Evolutionary conservation across 2,329 filamentous ascomycete species (phyloP), one percentile per base, ranked within the genome.

Genomic region (Phialophora expanda): DNA sequence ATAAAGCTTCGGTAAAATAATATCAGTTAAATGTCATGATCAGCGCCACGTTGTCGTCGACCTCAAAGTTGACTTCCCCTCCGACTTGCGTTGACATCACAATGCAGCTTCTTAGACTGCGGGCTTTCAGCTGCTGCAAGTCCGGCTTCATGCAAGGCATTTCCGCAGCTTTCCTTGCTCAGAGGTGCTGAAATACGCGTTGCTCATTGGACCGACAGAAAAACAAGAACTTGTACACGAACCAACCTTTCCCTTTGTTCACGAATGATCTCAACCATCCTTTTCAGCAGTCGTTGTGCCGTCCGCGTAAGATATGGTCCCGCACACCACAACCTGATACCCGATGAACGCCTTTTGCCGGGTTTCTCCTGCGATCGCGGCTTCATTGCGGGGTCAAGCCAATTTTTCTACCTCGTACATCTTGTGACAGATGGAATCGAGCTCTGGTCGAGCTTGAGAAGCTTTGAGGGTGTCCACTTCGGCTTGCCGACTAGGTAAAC

Each of bases 51-150:
- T 30, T 30, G 2, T 30, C 30, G 30, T 30, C 7, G 8, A 9
- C 7, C 30, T 30, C 53, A 55, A 55, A n/a, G 17, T 44, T 17
- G 17, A 44, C 38, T 32, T 17, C 28, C 50, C 20, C n/a, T n/a
- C 60, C 22, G 48, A 14, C 24, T 56, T 55, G 14, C 24, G 11
- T 48, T 65, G 62, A 65, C 62, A 61, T 65, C 62, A 65, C 41
- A 7, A 24, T 56, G 62, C 62, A 65, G 62, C 57, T 38, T 11
- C 4, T 56, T 26, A 26, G 53, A 50, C 62, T 38, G 56, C 62
- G 51, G 41, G 51, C 62, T 61, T 34, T 30, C 34, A 55, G 53
- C 14, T 55, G 53, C 53, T 53, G 50, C 50, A 53, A 28, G 50
- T 24, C 58, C 20, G 22, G 34, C 59, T 46, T 56, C 34, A 56